Evolutionary conservation across 23 red algal species (phyloP).

Genomic region (Rhodosorus marinus): DNA sequence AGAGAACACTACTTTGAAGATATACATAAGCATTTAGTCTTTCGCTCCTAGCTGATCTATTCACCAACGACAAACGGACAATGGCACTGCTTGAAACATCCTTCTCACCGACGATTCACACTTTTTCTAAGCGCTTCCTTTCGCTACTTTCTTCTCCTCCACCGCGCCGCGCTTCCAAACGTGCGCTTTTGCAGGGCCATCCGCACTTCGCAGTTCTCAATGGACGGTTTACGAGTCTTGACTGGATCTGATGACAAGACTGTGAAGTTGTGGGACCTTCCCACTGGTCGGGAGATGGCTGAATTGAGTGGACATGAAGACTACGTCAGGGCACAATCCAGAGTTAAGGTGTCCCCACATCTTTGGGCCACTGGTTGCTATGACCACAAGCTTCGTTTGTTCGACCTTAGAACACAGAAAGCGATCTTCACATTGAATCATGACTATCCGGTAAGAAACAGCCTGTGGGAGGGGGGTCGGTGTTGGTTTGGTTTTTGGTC

Average conservation of each 20-base stretch:
- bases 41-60: slow-evolving; percentile 77
- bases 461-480: too few species aligned
- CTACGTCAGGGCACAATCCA: slow-evolving; percentile 59
- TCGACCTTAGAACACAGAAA: slow-evolving; percentile 39
- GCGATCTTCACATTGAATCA: slow-evolving; percentile 51
- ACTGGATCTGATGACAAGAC: slow-evolving; percentile 70
- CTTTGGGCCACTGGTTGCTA: slow-evolving; percentile 79
- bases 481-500: too few species aligned
- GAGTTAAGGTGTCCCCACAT: slow-evolving; percentile 48
- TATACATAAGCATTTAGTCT: slow-evolving; percentile 18
- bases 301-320: slow-evolving; percentile 28
- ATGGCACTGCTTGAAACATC: not conserved
- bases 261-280: slow-evolving; percentile 73
- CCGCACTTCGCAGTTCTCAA: slow-evolving; percentile 37
- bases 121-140: not conserved
- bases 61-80: not conserved
- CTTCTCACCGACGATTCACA: not conserved
- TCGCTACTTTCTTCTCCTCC: not conserved
- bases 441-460: not conserved
- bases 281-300: slow-evolving; percentile 29
- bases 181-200: slow-evolving; percentile 19
- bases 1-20: slow-evolving; percentile 25
- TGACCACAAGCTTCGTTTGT: slow-evolving; percentile 58
- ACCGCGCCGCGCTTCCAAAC: not conserved
- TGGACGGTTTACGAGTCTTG: slow-evolving; percentile 66